phyloP scores from a whole-genome alignment of 352 stramenopile species.

The Pythium biforme region DNA sequence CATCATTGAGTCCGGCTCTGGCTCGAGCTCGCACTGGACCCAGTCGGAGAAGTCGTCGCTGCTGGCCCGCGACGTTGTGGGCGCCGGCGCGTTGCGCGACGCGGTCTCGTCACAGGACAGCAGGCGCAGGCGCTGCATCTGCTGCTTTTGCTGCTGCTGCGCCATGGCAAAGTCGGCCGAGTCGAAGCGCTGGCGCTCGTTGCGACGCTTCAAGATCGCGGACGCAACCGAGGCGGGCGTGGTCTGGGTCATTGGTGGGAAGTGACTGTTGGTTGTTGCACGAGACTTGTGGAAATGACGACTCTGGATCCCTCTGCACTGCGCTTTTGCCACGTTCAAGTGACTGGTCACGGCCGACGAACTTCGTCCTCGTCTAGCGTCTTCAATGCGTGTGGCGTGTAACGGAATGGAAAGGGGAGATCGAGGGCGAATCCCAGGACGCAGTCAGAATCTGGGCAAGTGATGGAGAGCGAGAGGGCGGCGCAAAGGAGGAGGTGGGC shows the following conservation, averaged over 20 bases:
- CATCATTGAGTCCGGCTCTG: conserved; percentile 32
- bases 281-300: background rate
- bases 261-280: background rate
- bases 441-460: background rate
- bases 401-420: background rate
- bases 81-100: background rate
- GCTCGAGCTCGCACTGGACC: conserved; percentile 35
- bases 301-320: background rate
- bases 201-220: conserved; percentile 52
- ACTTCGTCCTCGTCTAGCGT: background rate
- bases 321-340: background rate
- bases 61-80: conserved; percentile 7
- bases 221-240: conserved; percentile 7
- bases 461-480: too few relatives aligned
- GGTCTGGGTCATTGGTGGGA: conserved; percentile 14
- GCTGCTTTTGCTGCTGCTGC: conserved; percentile 30
- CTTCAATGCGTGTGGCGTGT: conserved; percentile 1
- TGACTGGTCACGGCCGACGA: background rate
- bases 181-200: conserved; percentile 67
- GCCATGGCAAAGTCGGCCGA: conserved; percentile 68
- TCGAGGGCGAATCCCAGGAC: background rate
- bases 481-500: background rate
- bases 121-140: background rate
- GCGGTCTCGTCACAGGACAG: conserved; percentile 1
- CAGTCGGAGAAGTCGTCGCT: conserved; percentile 28